Evolutionary conservation across 2,329 filamentous ascomycete species (phyloP).

Genomic region (Xylariaceae sp.): DNA sequence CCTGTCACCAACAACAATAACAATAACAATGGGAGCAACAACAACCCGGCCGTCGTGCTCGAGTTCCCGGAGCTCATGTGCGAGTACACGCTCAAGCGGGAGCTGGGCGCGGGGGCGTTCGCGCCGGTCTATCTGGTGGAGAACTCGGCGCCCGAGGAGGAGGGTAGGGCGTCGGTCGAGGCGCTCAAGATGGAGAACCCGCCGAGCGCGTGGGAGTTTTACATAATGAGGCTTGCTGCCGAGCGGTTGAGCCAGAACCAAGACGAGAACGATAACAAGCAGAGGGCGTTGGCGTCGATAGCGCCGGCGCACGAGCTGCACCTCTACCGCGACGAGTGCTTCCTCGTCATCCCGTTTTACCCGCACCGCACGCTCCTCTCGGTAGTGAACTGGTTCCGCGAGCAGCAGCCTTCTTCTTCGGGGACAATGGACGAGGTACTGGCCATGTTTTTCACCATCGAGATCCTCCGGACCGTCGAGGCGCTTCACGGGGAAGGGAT

Average conservation of each 20-base stretch:
- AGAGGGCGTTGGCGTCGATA: conserved; percentile 71
- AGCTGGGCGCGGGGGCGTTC: conserved; percentile 89
- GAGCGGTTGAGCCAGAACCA: conserved; percentile 66
- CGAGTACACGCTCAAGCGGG: conserved; percentile 72
- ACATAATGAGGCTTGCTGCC: conserved; percentile 83
- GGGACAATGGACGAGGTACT: conserved; percentile 83
- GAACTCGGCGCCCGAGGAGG: conserved; percentile 50
- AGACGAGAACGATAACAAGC: too few species aligned
- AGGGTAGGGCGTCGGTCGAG: conserved; percentile 56
- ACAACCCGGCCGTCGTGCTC: conserved; percentile 62
- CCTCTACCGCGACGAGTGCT: conserved; percentile 83
- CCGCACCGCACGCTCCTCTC: conserved; percentile 92
- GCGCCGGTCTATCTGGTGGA: conserved; percentile 92
- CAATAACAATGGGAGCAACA: too few species aligned
- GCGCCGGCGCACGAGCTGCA: conserved; percentile 86
- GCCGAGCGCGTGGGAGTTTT: conserved; percentile 89
- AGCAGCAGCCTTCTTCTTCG: conserved; percentile 60
- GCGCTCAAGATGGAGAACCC: conserved; percentile 94
- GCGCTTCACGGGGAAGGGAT: conserved; percentile 73
- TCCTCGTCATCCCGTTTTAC: conserved; percentile 80
- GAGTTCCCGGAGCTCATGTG: conserved; percentile 60
- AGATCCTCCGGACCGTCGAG: conserved; percentile 86
- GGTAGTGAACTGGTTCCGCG: conserved; percentile 79
- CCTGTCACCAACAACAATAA: conserved; percentile 46
- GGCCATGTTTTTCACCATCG: conserved; percentile 92